Percentiles rank a stretch among this genome's conserved stretches.
Evolutionary conservation across 768 basidiomycete species (phyloP).

Genomic region (Lepiota subincarnata): DNA sequence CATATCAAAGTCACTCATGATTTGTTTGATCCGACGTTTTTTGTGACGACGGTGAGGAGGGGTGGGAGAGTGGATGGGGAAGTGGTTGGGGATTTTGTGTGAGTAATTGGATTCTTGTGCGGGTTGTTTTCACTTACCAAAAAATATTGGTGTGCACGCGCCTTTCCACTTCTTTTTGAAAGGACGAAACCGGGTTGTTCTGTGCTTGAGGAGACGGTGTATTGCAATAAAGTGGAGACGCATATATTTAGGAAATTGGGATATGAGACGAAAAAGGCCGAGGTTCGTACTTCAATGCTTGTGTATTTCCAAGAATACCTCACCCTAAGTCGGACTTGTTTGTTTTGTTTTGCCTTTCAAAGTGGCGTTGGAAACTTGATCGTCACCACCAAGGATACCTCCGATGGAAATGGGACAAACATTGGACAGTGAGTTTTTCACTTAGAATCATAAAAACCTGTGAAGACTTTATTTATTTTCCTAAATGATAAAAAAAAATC

Average conservation of each 20-base stretch:
- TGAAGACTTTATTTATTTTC: background rate
- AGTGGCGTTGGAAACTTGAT: conserved; percentile 9
- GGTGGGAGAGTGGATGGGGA: conserved; percentile 14
- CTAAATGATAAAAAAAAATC: background rate
- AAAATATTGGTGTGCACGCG: too few relatives aligned
- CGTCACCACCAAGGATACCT: background rate
- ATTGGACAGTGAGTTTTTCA: conserved; percentile 4
- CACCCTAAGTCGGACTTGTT: too few relatives aligned
- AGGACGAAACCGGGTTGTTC: conserved; percentile 9
- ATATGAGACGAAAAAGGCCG: conserved; percentile 1
- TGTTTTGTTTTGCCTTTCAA: background rate
- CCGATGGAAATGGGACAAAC: conserved; percentile 6
- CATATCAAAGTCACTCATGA: conserved; percentile 16
- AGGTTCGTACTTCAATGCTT: background rate
- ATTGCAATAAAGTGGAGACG: conserved; percentile 1
- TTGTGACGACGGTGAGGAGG: conserved; percentile 17
- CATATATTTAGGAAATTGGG: conserved; percentile 6
- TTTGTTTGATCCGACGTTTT: conserved; percentile 18
- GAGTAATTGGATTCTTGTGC: background rate
- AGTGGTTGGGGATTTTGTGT: conserved; percentile 20
- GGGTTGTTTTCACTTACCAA: too few relatives aligned
- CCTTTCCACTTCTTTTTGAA: background rate
- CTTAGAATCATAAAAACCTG: too few relatives aligned
- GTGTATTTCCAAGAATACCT: background rate
- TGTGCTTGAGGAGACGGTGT: conserved; percentile 2